Conservation (phyloP, 352 stramenopile genomes). For the Phytophthora crassamura region DNA sequence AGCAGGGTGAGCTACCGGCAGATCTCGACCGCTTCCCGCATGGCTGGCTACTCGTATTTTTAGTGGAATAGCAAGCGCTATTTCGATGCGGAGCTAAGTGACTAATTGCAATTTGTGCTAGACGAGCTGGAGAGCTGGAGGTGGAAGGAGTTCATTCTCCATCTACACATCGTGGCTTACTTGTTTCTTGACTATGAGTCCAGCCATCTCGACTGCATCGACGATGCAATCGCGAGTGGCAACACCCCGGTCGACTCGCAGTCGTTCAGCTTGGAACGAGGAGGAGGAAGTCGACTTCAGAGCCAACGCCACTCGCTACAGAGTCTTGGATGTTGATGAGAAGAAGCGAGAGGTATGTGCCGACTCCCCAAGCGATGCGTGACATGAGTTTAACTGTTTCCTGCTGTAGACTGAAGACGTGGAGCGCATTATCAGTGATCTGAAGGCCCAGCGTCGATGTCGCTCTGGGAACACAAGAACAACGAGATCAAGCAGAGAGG, state of each 20-base stretch:
- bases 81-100: conserved; percentile 32
- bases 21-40: conserved; percentile 23
- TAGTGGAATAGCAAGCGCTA: conserved; percentile 23
- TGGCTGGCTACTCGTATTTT: conserved; percentile 22
- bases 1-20: conserved; percentile 31
- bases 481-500: conserved; percentile 8
- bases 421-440: conserved; percentile 51
- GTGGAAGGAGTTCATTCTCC: not conserved
- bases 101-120: conserved; percentile 31
- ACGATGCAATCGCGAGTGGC: conserved; percentile 20
- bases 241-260: conserved; percentile 15
- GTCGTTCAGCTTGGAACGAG: conserved; percentile 16
- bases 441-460: conserved; percentile 33
- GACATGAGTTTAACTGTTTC: not conserved
- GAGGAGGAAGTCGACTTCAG: conserved; percentile 20
- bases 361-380: not conserved
- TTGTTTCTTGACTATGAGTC: conserved; percentile 34
- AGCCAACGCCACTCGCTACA: conserved; percentile 37
- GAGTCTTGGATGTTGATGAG: conserved; percentile 48
- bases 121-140: conserved; percentile 2
- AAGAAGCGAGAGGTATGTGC: conserved; percentile 40
- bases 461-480: conserved; percentile 6
- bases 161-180: conserved; percentile 3
- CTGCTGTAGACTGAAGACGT: conserved; percentile 41
- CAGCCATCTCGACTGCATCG: conserved; percentile 10